Evolutionary conservation across 441 rosid genomes (phyloP), one percentile per base, ranked within the genome.

Genomic region (Biscutella laevigata): DNA sequence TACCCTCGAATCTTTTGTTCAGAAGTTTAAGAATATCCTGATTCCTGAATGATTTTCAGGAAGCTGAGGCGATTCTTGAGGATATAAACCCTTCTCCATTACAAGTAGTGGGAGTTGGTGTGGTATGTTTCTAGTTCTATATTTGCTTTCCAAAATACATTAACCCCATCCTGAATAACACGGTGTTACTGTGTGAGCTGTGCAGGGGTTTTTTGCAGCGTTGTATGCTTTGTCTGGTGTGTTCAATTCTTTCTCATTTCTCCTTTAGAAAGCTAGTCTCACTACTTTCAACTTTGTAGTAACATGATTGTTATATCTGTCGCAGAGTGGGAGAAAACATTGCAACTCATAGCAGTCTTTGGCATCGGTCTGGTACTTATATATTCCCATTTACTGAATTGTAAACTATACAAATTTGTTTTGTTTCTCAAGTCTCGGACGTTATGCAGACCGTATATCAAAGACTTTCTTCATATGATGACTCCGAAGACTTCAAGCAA

Each of bases 1-100:
- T 33, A 49, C 28, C 30, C 65, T 28, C 35, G 42, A 10, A 34
- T 17, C 19, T 24, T 30, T 58, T 22, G 20, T 5, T 50, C 4
- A 11, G 16, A 22, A 30, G 48, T 21, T 65, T 53, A 49, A 51
- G n/a, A 51, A 71, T n/a, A 42, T n/a, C n/a, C n/a, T n/a, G n/a
- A n/a, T n/a, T 8, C 62, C 14, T 39, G 30, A 47, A 24, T 54
- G 17, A 4, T 21, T 62, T 70, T 47, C 74, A 92, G 99, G 99
- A 92, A 59, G 95, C 88, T 47, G 95, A 81, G 77, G 99, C 99
- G 49, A 86, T 92, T 59, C 73, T 92, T 37, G 87, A 86, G 71
- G 92, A 79, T 16, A 49, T 92, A 65, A 79, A 78, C 35, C 94
- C 97, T 70, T 77, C 95, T 53, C 94, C 91, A 3, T 24, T 79